Percentiles rank a stretch among this genome's conserved stretches.
phyloP scores from a whole-genome alignment of 2,329 filamentous ascomycete genomes.

The Chrysoporthe puriensis region DNA sequence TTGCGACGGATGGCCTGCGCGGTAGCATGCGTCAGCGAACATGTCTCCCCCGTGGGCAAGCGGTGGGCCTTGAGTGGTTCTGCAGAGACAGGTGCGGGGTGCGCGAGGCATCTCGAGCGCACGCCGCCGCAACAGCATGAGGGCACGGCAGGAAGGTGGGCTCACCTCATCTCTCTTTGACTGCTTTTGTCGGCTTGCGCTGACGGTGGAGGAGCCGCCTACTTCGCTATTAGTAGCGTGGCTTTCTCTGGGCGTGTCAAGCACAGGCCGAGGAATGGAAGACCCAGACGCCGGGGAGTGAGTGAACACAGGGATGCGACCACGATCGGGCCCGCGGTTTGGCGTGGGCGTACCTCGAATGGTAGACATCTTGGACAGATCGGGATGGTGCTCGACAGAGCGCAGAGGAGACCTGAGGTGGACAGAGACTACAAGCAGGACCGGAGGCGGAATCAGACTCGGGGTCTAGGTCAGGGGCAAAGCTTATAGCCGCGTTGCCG shows the following conservation, averaged over 20 bases:
- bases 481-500: slow-evolving; percentile 6
- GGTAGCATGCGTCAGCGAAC: slow-evolving; percentile 38
- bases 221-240: slow-evolving; percentile 58
- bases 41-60: slow-evolving; percentile 19
- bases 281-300: slow-evolving; percentile 63
- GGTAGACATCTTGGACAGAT: slow-evolving; percentile 42
- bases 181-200: slow-evolving; percentile 94
- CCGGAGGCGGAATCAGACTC: not conserved
- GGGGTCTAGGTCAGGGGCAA: not conserved
- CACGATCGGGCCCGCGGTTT: slow-evolving; percentile 62
- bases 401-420: not conserved
- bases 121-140: slow-evolving; percentile 11
- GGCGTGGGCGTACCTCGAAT: slow-evolving; percentile 75
- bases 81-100: not conserved
- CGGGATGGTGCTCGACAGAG: slow-evolving; percentile 2
- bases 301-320: slow-evolving; percentile 58
- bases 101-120: not conserved
- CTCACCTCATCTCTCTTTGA: slow-evolving; percentile 96
- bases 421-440: not conserved
- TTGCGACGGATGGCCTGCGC: slow-evolving; percentile 90
- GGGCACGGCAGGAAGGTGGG: too few relatives aligned
- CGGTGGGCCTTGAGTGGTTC: not conserved
- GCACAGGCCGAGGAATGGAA: slow-evolving; percentile 72
- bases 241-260: slow-evolving; percentile 50
- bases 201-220: slow-evolving; percentile 69